These are phyloP conservation scores for Rubroshorea leprosula DNA, from an alignment of 345 rosid genomes.

Conservation along the genomic window DNA sequence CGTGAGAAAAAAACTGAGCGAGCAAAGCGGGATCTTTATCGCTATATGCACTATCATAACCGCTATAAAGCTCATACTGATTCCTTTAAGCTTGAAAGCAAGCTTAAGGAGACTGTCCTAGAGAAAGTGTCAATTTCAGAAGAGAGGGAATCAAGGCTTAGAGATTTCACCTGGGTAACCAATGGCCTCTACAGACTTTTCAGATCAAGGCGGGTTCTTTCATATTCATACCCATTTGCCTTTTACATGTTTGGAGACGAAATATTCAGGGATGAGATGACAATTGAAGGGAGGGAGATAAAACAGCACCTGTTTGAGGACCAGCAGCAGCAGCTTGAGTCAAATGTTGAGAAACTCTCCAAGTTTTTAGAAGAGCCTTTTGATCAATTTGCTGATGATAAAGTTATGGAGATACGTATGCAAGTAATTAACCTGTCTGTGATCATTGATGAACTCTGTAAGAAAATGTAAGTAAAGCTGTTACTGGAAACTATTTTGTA, in stretches of 20 bases:
- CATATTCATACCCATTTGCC: constrained; percentile 84
- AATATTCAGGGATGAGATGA: constrained; percentile 76
- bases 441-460: constrained; percentile 48
- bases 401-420: constrained; percentile 69
- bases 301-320: constrained; percentile 84
- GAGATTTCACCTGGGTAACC: constrained; percentile 84
- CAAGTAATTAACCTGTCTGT: constrained; percentile 59
- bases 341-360: constrained; percentile 84
- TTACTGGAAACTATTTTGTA: neutral
- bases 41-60: constrained; percentile 77
- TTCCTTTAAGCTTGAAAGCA: constrained; percentile 75
- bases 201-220: constrained; percentile 76
- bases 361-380: constrained; percentile 81
- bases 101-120: constrained; percentile 52
- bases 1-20: constrained; percentile 45
- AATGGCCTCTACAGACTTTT: constrained; percentile 65
- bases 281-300: constrained; percentile 49
- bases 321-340: constrained; percentile 96
- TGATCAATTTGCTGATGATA: constrained; percentile 53
- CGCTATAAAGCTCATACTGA: constrained; percentile 80
- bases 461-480: constrained; percentile 55
- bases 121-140: constrained; percentile 49
- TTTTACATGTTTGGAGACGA: constrained; percentile 95
- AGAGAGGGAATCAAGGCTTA: constrained; percentile 49
- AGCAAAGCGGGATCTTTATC: constrained; percentile 73